Evolutionary conservation across 106 monocot species (phyloP), one percentile per base, ranked within the genome.

Genomic region (Dendrobium catenatum): DNA sequence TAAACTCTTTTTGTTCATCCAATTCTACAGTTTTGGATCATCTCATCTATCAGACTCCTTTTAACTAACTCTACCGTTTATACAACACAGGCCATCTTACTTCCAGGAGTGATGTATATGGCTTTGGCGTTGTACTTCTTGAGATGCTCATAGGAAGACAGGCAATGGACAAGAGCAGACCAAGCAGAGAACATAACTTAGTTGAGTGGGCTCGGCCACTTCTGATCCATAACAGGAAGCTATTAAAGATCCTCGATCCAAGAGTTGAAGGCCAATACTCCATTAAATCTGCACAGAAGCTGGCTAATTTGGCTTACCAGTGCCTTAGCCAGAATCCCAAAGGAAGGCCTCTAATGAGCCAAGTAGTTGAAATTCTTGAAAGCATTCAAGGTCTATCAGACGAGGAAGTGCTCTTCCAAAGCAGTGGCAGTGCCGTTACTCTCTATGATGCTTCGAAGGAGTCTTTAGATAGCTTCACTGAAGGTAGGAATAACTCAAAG

Each of bases 121-220:
- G 91, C 56, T 94, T 85, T 29, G 94, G 94, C 6, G 94, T 94
- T 2, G 91, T 94, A 18, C 89, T 94, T 10, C 84, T 94, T 1
- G 94, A 94, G 83, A 79, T 94, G 85, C 79, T 94, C 7, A 88
- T 89, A 1, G 94, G 94, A 26, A 86, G 87, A 56, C 79, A 77
- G 42, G 87, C 89, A 20, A 49, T 94, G 85, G 94, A 94, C 75
- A 91, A 81, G 78, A 89, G 80, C 40, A 77, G 91, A 78, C 84
- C 91, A 29, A 84, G 81, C 55, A 55, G 86, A 41, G 91, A 89
- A 48, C 90, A 93, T 19, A 89, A 84, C 89, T 86, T 94, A 1
- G 91, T 86, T 7, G 94, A 94, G 55, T 94, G 94, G 94, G 91
- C 86, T 18, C 87, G 91, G 0, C 94, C 94, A 2, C 80, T 90